Percentiles rank a stretch among this genome's conserved stretches.
These are phyloP conservation scores for Fonsecaea pugnacius DNA, from an alignment of 2,329 filamentous ascomycete species.

Conservation along the genomic window DNA sequence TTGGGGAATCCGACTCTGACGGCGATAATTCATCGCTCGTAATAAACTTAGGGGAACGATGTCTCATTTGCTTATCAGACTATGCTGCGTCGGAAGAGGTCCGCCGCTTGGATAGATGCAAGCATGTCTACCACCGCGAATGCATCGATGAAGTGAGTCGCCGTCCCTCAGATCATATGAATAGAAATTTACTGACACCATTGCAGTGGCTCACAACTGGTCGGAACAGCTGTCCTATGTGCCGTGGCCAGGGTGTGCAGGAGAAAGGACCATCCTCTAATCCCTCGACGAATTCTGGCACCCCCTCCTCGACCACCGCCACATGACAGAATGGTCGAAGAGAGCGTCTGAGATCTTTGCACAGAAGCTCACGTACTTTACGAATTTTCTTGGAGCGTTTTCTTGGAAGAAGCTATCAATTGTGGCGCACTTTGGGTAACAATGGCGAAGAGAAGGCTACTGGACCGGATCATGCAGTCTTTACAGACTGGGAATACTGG, in stretches of 20 bases:
- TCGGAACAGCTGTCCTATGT: conserved; percentile 67
- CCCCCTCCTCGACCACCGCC: conserved; percentile 18
- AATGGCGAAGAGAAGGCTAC: not conserved
- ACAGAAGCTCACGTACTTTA: conserved; percentile 19
- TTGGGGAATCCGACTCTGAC: conserved; percentile 54
- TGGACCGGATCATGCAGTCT: not conserved
- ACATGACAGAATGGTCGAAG: conserved; percentile 11
- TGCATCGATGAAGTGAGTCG: conserved; percentile 69
- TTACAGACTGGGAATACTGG: conserved; percentile 3
- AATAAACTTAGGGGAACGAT: conserved; percentile 57
- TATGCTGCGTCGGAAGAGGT: conserved; percentile 67
- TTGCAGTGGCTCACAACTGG: conserved; percentile 69
- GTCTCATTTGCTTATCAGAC: conserved; percentile 69
- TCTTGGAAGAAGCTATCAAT: conserved; percentile 13
- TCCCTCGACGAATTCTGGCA: conserved; percentile 9
- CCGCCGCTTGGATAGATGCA: conserved; percentile 65
- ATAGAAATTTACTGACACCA: conserved; percentile 40
- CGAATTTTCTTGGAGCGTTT: conserved; percentile 28
- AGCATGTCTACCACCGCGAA: conserved; percentile 69
- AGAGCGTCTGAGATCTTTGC: not conserved
- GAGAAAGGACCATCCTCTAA: conserved; percentile 41
- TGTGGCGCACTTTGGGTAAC: conserved; percentile 26
- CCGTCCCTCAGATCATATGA: not conserved
- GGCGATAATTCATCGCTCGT: conserved; percentile 42
- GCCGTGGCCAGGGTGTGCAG: conserved; percentile 62